phyloP scores from a whole-genome alignment of 306 rosid genomes.

The Dryas drummondii region DNA sequence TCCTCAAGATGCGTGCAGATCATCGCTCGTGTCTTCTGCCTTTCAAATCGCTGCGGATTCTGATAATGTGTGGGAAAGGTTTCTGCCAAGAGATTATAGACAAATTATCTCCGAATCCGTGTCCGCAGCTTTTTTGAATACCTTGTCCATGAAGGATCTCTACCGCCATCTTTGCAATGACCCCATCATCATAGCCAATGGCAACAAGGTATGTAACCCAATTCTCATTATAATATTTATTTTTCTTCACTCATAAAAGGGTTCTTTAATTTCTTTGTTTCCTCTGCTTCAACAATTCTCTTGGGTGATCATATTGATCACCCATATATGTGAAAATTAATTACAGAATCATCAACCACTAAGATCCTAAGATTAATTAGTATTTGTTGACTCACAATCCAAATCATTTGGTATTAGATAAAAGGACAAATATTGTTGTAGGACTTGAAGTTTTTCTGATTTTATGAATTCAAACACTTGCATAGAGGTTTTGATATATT shows the following conservation, averaged over 20 bases:
- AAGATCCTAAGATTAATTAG: too few species aligned
- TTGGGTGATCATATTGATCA: too few species aligned
- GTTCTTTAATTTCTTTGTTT: neutral
- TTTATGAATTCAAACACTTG: too few species aligned
- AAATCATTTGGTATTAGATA: too few species aligned
- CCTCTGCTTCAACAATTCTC: neutral
- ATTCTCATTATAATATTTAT: too few species aligned
- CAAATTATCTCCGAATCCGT: constrained; percentile 17
- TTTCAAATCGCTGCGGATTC: constrained; percentile 11
- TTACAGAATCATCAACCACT: too few species aligned
- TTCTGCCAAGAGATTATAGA: constrained; percentile 21
- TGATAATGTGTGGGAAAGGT: constrained; percentile 22
- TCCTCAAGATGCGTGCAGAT: constrained; percentile 26
- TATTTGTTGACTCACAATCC: too few species aligned
- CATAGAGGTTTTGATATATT: too few species aligned
- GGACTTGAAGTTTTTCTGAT: too few species aligned
- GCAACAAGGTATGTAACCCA: constrained; percentile 19
- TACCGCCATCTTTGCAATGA: constrained; percentile 20
- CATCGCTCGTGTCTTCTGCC: neutral
- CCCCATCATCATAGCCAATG: constrained; percentile 9
- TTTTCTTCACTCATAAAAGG: neutral
- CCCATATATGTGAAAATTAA: too few species aligned
- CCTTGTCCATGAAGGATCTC: constrained; percentile 24
- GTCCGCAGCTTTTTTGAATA: neutral
- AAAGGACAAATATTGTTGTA: too few species aligned